phyloP scores from a whole-genome alignment of 202 grass and related monocot genomes.

The Carex sylvatica region DNA sequence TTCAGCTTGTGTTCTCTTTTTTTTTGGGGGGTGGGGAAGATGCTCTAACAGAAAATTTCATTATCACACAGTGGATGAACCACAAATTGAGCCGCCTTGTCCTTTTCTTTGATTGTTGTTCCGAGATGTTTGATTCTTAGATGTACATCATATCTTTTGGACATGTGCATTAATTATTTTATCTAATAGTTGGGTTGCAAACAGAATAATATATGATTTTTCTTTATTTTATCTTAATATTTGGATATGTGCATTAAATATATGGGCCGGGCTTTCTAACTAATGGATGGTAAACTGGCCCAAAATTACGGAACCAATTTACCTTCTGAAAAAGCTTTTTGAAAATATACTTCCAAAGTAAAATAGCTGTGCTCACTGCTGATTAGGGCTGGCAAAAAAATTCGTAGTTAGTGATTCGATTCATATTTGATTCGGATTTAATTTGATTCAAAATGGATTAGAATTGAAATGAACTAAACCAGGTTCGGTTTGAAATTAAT shows the following conservation, averaged over 20 bases:
- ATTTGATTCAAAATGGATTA: too few relatives aligned
- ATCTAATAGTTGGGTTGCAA: not conserved
- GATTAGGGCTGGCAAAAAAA: too few relatives aligned
- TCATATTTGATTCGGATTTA: too few relatives aligned
- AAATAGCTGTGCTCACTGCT: not conserved
- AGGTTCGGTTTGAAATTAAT: too few relatives aligned
- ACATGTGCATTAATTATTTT: constrained; percentile 3
- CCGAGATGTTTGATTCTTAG: not conserved
- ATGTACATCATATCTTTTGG: not conserved
- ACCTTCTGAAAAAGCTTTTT: not conserved
- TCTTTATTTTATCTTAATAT: too few relatives aligned
- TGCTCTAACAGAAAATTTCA: not conserved
- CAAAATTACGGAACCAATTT: not conserved
- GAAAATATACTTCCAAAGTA: not conserved
- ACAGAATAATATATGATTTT: not conserved
- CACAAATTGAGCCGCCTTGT: not conserved
- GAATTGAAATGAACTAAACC: too few relatives aligned
- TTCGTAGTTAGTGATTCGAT: too few relatives aligned
- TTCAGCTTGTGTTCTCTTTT: constrained; percentile 8
- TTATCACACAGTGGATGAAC: not conserved
- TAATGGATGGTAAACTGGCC: not conserved
- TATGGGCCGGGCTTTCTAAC: not conserved
- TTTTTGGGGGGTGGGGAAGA: not conserved
- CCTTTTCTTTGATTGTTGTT: not conserved
- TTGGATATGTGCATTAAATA: too few relatives aligned